A percentile compares a stretch with the other conserved stretches of the same genome.
phyloP scores from a whole-genome alignment of 352 stramenopile genomes.

The Pythium myriotylum region DNA sequence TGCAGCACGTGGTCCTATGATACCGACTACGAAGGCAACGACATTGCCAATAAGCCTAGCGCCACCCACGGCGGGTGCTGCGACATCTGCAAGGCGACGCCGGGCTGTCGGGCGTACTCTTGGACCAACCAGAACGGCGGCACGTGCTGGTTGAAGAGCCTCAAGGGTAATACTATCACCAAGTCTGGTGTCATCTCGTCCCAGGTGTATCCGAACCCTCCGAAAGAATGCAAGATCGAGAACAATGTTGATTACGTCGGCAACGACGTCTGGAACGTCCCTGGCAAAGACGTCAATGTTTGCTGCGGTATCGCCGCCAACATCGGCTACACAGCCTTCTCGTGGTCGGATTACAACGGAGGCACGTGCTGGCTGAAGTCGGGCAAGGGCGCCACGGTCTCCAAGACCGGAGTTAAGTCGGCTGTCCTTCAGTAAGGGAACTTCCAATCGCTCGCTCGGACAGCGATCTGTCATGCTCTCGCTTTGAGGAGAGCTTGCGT shows the following conservation, averaged over 20 bases:
- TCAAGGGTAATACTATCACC: background rate
- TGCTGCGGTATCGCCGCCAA: too few species aligned
- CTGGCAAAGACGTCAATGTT: too few species aligned
- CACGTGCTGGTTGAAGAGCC: constrained; percentile 60
- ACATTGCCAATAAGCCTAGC: constrained; percentile 7
- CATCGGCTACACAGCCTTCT: constrained; percentile 4
- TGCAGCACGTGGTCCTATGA: background rate
- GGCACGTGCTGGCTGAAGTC: constrained; percentile 10
- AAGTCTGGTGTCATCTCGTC: constrained; percentile 8
- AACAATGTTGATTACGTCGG: too few species aligned
- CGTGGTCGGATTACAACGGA: constrained; percentile 3
- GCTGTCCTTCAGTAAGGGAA: background rate
- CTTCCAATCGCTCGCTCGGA: too few species aligned
- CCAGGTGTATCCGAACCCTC: background rate
- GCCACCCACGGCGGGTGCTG: constrained; percentile 10
- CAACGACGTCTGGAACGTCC: too few species aligned
- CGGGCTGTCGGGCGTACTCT: constrained; percentile 11
- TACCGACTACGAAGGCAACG: constrained; percentile 18
- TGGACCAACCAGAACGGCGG: constrained; percentile 56
- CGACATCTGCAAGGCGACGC: constrained; percentile 1
- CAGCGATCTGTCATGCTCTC: too few species aligned
- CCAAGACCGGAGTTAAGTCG: constrained; percentile 2
- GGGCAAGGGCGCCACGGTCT: background rate
- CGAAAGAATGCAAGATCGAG: background rate
- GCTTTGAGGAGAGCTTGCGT: too few species aligned